A percentile compares a stretch with the other conserved stretches of the same genome.
These are phyloP conservation scores for Dunaliella primolecta DNA, from an alignment of 139 green algal genomes.

Conservation along the genomic window DNA sequence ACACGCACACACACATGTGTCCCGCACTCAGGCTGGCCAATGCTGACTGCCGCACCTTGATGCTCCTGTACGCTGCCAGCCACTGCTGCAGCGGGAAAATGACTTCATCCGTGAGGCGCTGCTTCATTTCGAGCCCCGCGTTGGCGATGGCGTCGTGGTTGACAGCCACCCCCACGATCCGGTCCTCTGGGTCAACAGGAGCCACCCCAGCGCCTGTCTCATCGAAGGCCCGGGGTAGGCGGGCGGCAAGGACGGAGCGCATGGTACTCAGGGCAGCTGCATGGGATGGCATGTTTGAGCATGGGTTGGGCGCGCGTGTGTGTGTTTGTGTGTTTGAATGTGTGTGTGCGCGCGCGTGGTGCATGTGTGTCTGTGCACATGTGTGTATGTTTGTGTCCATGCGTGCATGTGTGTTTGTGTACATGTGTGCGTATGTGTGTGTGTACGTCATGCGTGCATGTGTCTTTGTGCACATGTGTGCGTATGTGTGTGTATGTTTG, in stretches of 20 bases:
- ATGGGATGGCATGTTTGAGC: background rate
- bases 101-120: conserved; percentile 30
- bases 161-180: conserved; percentile 19
- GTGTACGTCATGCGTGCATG: background rate
- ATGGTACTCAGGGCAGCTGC: conserved; percentile 13
- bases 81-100: conserved; percentile 36
- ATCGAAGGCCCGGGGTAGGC: conserved; percentile 31
- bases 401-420: background rate
- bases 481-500: background rate
- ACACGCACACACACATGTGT: too few species aligned
- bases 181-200: conserved; percentile 20
- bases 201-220: conserved; percentile 19
- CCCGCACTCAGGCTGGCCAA: too few species aligned
- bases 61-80: conserved; percentile 35
- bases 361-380: background rate
- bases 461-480: background rate
- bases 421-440: background rate
- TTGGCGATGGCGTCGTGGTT: conserved; percentile 11
- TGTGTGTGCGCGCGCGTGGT: background rate
- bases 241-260: conserved; percentile 18
- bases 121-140: conserved; percentile 13
- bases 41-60: conserved; percentile 31
- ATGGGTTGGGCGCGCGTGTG: background rate
- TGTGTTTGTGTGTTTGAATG: background rate
- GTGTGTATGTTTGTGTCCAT: background rate